A percentile compares a stretch with the other conserved stretches of the same genome.
Evolutionary conservation across 768 basidiomycete genomes (phyloP).

Genomic region (Suillus cothurnatus): DNA sequence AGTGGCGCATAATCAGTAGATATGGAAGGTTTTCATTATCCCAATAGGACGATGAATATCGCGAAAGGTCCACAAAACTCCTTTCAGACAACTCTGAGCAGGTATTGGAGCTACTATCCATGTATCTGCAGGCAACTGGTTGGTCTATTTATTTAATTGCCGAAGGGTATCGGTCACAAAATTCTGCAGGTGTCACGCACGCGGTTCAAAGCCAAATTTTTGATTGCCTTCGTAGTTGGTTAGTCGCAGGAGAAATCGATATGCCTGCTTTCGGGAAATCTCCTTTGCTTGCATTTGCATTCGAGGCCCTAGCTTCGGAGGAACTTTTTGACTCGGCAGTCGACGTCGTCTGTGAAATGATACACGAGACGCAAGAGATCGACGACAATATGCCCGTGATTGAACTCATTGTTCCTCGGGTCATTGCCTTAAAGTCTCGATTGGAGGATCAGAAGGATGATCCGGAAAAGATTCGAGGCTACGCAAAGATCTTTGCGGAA

Average conservation of each 20-base stretch:
- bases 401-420: slow-evolving; percentile 82
- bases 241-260: slow-evolving; percentile 81
- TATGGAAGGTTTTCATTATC: slow-evolving; percentile 15
- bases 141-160: slow-evolving; percentile 27
- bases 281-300: slow-evolving; percentile 79
- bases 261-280: slow-evolving; percentile 65
- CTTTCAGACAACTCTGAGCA: slow-evolving; percentile 68
- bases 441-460: slow-evolving; percentile 70
- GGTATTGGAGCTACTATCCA: slow-evolving; percentile 75
- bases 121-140: slow-evolving; percentile 93
- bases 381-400: slow-evolving; percentile 92
- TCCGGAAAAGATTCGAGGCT: slow-evolving; percentile 85
- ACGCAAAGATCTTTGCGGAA: slow-evolving; percentile 92
- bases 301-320: slow-evolving; percentile 82
- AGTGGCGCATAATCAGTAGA: slow-evolving; percentile 34
- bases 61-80: slow-evolving; percentile 58
- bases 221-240: slow-evolving; percentile 84
- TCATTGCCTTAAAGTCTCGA: slow-evolving; percentile 70
- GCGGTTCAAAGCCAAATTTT: slow-evolving; percentile 82
- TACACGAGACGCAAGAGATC: slow-evolving; percentile 98
- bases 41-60: slow-evolving; percentile 73
- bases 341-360: slow-evolving; percentile 89
- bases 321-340: slow-evolving; percentile 93
- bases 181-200: slow-evolving; percentile 72
- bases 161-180: background rate